Base-by-base conservation (phyloP, 2,329 filamentous ascomycete species). In the Microdochium trichocladiopsis region DNA sequence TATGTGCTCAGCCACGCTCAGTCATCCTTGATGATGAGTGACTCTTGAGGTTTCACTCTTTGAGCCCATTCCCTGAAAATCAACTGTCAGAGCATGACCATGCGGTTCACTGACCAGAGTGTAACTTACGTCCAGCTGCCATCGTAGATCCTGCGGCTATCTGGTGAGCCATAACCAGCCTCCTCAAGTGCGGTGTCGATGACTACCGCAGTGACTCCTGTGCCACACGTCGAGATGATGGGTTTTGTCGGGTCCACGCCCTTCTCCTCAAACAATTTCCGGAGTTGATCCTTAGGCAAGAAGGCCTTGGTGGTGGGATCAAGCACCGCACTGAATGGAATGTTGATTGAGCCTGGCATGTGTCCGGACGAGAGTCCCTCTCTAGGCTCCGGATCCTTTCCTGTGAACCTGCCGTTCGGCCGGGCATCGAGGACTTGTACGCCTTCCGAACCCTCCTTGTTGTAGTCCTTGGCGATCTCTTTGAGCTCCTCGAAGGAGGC, bases 71-170 rank as follows among this genome's bases (percentile, higher is more conserved):
- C 82, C 23, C 82, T 85, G 52, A 21, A 22, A 4, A 45, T 37
- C 31, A 54, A 16, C 53, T 41, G 63, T 72, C 61, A 70, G 66
- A 48, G 22, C 18, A 48, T 23, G 14, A 12, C 21, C 23, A 48
- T 50, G 10, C 11, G 22, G n/a, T n/a, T n/a, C n/a, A 48, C 11
- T 31, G 12, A 25, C 25, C 9, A 41, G 12, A 25, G 48, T 28
- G 43, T 37, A 31, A 86, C 88, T 84, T 76, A 95, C 80, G 94
- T 97, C 94, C 94, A 99, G 69, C 92, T 96, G 48, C 94, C 94
- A 68, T 99, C 94, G 63, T 99, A 99, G 22, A 99, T 77, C 64
- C 80, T 85, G 59, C 89, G 82, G 51, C 81, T 80, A 55, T 84
- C 79, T 0, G 80, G 70, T 3, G 81, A 74, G 2, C 87, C 88